Evolutionary conservation across 805 yeast genomes (phyloP), one percentile per base, ranked within the genome.

Genomic region (Saturnispora besseyi): DNA sequence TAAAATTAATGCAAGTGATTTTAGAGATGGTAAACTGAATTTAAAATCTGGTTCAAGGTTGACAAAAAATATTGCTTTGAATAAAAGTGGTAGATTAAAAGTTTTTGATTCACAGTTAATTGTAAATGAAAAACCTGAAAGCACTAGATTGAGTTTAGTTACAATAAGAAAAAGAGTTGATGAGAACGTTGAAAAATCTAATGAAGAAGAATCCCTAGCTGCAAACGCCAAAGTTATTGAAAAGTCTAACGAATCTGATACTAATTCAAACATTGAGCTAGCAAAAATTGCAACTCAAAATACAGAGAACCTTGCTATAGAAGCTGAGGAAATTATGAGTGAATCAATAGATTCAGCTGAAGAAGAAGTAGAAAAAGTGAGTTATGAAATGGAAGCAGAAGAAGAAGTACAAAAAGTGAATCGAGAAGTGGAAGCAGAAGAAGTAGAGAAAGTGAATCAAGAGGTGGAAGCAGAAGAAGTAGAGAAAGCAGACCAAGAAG

Each of bases 21-120:
- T 42, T 33, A 41, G 29, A 18, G 26, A 42, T 13, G 24, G 32
- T 15, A 42, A 42, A 11, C n/a, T 22, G 13, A 48, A 51, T 18
- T 36, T 48, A 15, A 36, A 24, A 11, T 31, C 32, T 28, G 41
- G 53, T 15, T 42, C 50, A 4, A 46, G 38, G 31, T 42, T 63
- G n/a, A 63, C 67, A 1, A 63, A 62, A 47, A 58, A 54, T 41
- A 62, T 63, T 15, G 65, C 64, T 15, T 51, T 61, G 36, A 59
- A 59, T 18, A 58, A 57, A 45, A 53, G 43, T 9, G 42, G 44
- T 5, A 58, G 53, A 38, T 56, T 45, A 31, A 45, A 51, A 29
- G 48, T 31, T 5, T 54, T 59, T 33, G 44, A 54, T 40, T 50
- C 54, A 7, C 57, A 54, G 24, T 41, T 37, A 18, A 48, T 54